phyloP scores from a whole-genome alignment of 768 basidiomycete species.

The Xanthoconium purpureum region DNA sequence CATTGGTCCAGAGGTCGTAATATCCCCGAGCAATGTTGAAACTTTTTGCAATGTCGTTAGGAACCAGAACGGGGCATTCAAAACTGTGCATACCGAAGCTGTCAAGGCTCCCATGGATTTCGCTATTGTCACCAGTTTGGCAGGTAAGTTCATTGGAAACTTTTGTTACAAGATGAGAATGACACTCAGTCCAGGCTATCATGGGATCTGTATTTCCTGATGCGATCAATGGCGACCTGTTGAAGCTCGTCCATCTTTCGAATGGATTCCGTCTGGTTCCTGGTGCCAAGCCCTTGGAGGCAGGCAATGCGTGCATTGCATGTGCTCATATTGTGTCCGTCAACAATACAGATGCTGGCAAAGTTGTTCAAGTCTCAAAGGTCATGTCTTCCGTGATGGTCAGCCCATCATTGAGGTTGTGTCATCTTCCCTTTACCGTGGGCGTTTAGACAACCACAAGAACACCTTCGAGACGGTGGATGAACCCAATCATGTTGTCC shows the following conservation, averaged over 20 bases:
- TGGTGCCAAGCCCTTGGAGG: slow-evolving; percentile 71
- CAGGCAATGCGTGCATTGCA: slow-evolving; percentile 86
- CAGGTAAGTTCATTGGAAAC: slow-evolving; percentile 55
- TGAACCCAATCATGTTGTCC: slow-evolving; percentile 84
- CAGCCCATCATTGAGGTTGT: slow-evolving; percentile 88
- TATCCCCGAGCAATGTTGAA: slow-evolving; percentile 75
- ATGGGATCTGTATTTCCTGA: slow-evolving; percentile 97
- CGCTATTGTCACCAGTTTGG: slow-evolving; percentile 97
- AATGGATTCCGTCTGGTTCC: slow-evolving; percentile 93
- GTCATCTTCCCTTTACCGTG: slow-evolving; percentile 96
- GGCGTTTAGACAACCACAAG: slow-evolving; percentile 87
- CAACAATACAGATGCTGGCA: slow-evolving; percentile 86
- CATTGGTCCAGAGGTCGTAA: slow-evolving; percentile 80
- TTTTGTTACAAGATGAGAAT: neutral
- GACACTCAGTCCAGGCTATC: slow-evolving; percentile 65
- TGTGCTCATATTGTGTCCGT: slow-evolving; percentile 88
- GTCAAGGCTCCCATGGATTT: slow-evolving; percentile 97
- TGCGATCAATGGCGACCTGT: slow-evolving; percentile 87
- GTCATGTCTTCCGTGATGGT: slow-evolving; percentile 71
- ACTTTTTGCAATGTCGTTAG: slow-evolving; percentile 91
- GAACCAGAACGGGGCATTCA: slow-evolving; percentile 90
- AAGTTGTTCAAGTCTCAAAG: slow-evolving; percentile 90
- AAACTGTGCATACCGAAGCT: slow-evolving; percentile 60
- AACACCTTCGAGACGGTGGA: slow-evolving; percentile 94
- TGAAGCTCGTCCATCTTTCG: slow-evolving; percentile 95